phyloP scores from a whole-genome alignment of 1,139 yeast species.

The Insectozyma bohioensis region DNA sequence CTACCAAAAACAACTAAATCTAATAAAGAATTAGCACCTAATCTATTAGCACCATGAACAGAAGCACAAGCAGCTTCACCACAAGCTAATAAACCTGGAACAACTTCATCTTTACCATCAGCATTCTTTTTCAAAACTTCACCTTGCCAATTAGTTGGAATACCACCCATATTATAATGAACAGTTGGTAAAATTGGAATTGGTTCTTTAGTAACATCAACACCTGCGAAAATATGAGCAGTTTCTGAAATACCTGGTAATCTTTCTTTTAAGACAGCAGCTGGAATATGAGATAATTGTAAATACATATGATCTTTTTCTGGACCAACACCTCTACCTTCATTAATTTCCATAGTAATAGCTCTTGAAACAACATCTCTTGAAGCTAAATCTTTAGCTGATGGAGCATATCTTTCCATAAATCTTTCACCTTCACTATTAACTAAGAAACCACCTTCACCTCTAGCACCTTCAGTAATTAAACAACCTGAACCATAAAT shows the following conservation, averaged over 20 bases:
- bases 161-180: conserved; percentile 99
- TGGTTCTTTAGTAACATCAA: conserved; percentile 98
- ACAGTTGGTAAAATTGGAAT: conserved; percentile 98
- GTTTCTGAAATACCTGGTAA: conserved; percentile 99
- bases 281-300: conserved; percentile 93
- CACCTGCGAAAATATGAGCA: conserved; percentile 98
- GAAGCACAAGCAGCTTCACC: conserved; percentile 99
- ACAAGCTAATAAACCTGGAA: conserved; percentile 94
- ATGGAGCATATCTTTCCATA: conserved; percentile 99
- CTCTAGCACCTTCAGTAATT: conserved; percentile 99
- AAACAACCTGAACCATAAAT: conserved; percentile 98
- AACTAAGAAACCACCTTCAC: conserved; percentile 97
- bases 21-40: conserved; percentile 97
- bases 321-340: conserved; percentile 99
- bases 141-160: conserved; percentile 97
- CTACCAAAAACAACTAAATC: conserved; percentile 98
- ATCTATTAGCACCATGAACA: conserved; percentile 98
- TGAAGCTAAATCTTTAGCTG: conserved; percentile 97
- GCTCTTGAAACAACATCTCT: conserved; percentile 99
- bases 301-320: conserved; percentile 91
- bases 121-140: conserved; percentile 84
- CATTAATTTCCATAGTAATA: conserved; percentile 97
- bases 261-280: conserved; percentile 89
- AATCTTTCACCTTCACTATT: conserved; percentile 99
- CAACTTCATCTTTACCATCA: conserved; percentile 87